phyloP scores from a whole-genome alignment of 73 alveolate species.

The Diophrys appendiculata region DNA sequence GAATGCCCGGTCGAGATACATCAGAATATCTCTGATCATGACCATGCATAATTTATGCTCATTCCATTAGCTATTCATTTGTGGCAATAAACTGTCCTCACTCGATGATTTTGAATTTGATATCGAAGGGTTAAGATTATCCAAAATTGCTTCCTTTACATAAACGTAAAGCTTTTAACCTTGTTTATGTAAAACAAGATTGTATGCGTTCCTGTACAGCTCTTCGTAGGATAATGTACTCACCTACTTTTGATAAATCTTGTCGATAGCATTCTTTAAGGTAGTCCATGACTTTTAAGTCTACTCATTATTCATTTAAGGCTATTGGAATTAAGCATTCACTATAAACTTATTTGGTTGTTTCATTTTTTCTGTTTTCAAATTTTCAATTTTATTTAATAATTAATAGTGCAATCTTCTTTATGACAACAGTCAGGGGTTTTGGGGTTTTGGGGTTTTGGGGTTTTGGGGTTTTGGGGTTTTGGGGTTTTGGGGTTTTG shows the following conservation, averaged over 20 bases:
- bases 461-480: too few relatives aligned
- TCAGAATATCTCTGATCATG: constrained; percentile 79
- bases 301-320: constrained; percentile 54
- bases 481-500: too few relatives aligned
- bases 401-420: too few relatives aligned
- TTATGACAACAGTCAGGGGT: too few relatives aligned
- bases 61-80: constrained; percentile 65
- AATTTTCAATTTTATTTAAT: too few relatives aligned
- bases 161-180: constrained; percentile 75
- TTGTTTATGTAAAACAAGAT: constrained; percentile 70
- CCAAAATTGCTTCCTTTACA: constrained; percentile 55
- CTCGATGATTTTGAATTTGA: not conserved
- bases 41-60: constrained; percentile 48
- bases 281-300: constrained; percentile 55
- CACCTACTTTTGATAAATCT: constrained; percentile 56
- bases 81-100: constrained; percentile 34
- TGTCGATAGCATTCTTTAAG: constrained; percentile 54
- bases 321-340: too few relatives aligned
- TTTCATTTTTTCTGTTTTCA: too few relatives aligned
- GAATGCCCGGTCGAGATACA: constrained; percentile 82
- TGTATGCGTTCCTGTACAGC: constrained; percentile 71
- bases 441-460: too few relatives aligned
- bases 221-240: constrained; percentile 66
- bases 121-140: not conserved
- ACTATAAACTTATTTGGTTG: too few relatives aligned